Evolutionary conservation across 495 filamentous ascomycete genomes (phyloP).

Genomic region (Aspergillus hancockii): DNA sequence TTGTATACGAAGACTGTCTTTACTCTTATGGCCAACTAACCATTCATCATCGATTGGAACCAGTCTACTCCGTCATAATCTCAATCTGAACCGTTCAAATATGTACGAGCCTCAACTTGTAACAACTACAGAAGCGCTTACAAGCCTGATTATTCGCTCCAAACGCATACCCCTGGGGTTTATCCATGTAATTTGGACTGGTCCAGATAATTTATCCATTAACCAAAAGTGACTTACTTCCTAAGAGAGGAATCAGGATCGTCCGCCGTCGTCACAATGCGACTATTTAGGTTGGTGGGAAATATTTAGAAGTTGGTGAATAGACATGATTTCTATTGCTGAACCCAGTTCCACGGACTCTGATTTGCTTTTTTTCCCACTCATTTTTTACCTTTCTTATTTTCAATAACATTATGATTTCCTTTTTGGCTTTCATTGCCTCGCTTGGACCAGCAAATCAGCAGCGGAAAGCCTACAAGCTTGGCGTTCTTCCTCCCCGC

Average conservation of each 20-base stretch:
- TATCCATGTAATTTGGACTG: constrained; percentile 3
- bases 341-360: neutral
- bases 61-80: neutral
- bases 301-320: neutral
- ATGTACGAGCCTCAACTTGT: constrained; percentile 2
- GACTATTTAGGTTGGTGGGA: constrained; percentile 10
- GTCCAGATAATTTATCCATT: constrained; percentile 6
- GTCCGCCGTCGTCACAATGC: constrained; percentile 25
- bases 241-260: constrained; percentile 21
- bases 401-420: constrained; percentile 6
- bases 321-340: constrained; percentile 1
- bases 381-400: neutral
- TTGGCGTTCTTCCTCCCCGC: constrained; percentile 39
- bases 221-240: constrained; percentile 9
- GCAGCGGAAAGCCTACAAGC: constrained; percentile 26
- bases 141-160: neutral
- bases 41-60: neutral
- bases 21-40: neutral
- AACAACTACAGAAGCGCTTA: neutral
- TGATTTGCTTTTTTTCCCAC: constrained; percentile 9
- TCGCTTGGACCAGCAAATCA: constrained; percentile 36
- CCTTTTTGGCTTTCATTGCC: constrained; percentile 10
- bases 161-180: constrained; percentile 4
- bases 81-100: neutral
- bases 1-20: neutral